Conservation (phyloP, 441 rosid genomes). For the Metrosideros polymorpha region DNA sequence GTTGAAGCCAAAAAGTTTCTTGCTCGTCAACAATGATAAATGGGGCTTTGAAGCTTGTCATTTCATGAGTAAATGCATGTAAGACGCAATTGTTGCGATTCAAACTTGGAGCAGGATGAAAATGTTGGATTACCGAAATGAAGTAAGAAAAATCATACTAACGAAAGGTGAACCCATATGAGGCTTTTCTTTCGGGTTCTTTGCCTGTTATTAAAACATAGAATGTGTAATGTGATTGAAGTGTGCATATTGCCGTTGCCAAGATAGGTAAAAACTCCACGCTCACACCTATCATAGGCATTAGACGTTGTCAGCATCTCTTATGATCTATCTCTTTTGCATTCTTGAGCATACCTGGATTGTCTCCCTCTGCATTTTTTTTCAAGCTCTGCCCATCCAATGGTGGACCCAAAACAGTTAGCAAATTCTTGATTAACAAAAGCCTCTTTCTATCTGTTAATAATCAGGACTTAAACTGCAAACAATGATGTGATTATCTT, state of each 20-base stretch:
- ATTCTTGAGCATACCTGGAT: neutral
- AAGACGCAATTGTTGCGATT: neutral
- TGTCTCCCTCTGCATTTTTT: neutral
- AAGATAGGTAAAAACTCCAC: neutral
- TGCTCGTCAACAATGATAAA: neutral
- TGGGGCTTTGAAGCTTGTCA: neutral
- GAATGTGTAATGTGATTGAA: neutral
- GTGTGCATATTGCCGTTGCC: neutral
- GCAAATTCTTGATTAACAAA: neutral
- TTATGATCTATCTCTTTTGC: neutral
- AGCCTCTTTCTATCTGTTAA: neutral
- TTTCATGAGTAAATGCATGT: neutral
- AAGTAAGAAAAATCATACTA: neutral
- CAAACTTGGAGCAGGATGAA: neutral
- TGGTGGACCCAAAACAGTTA: neutral
- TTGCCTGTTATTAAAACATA: neutral
- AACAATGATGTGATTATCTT: neutral
- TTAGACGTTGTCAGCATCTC: neutral
- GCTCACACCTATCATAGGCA: neutral
- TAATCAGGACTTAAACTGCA: neutral
- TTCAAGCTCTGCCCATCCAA: neutral
- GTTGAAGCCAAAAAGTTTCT: neutral
- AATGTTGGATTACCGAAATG: neutral
- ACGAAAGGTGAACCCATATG: neutral
- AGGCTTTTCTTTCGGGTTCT: neutral